Conservation (phyloP, 805 yeast genomes). For the Crinitomyces ghanaensis region DNA sequence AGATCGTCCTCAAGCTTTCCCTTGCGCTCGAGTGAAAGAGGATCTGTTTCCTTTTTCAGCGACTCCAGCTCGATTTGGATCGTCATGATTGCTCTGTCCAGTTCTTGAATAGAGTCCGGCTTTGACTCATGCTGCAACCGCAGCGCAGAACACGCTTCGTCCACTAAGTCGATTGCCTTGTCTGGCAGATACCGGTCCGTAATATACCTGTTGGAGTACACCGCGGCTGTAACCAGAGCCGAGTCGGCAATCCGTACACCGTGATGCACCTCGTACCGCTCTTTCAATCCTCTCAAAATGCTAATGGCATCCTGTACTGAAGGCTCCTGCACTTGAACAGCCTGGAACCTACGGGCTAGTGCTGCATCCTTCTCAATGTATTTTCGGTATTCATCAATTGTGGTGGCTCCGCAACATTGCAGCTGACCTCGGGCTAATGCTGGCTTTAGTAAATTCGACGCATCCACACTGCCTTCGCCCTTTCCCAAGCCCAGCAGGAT, state of each 20-base stretch:
- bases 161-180: constrained; percentile 92
- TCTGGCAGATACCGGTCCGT: constrained; percentile 90
- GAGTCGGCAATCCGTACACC: constrained; percentile 91
- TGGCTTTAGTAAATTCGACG: constrained; percentile 86
- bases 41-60: constrained; percentile 83
- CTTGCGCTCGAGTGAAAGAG: constrained; percentile 66
- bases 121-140: constrained; percentile 93
- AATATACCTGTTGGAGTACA: constrained; percentile 78
- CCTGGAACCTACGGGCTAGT: constrained; percentile 84
- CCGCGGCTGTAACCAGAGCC: constrained; percentile 89
- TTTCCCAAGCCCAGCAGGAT: constrained; percentile 83
- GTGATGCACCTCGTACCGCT: constrained; percentile 91
- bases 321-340: constrained; percentile 80
- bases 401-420: constrained; percentile 94
- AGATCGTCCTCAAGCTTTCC: constrained; percentile 62
- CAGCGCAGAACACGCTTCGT: constrained; percentile 93
- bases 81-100: constrained; percentile 85
- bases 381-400: constrained; percentile 83
- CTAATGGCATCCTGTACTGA: constrained; percentile 83
- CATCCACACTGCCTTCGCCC: constrained; percentile 92
- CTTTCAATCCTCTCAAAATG: constrained; percentile 86
- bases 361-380: constrained; percentile 96
- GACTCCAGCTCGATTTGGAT: constrained; percentile 93
- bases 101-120: constrained; percentile 84
- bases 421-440: constrained; percentile 85